Evolutionary conservation across 2,329 filamentous ascomycete genomes (phyloP).

Genomic region (Pseudogymnoascus sp.): DNA sequence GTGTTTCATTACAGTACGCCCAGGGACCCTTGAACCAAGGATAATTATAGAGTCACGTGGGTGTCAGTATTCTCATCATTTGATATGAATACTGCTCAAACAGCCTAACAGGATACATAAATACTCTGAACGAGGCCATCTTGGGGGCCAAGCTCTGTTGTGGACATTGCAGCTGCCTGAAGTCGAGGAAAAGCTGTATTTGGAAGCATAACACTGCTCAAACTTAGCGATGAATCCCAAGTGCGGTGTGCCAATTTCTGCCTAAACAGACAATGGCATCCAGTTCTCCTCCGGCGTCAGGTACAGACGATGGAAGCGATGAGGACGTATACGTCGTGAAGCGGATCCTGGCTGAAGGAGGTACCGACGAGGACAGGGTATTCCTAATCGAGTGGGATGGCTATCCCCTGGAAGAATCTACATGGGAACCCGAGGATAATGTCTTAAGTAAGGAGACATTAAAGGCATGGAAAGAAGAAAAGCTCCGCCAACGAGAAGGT

Average conservation of each 20-base stretch:
- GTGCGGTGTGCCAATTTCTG: neutral
- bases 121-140: neutral
- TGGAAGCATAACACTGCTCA: neutral
- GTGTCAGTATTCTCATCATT: neutral
- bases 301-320: neutral
- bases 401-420: slow-evolving; percentile 48
- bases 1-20: neutral
- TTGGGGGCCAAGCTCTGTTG: neutral
- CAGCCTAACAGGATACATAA: neutral
- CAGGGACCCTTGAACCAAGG: neutral
- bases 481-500: slow-evolving; percentile 17
- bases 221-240: neutral
- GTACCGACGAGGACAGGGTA: slow-evolving; percentile 27
- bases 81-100: neutral
- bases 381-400: slow-evolving; percentile 59
- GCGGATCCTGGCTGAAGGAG: slow-evolving; percentile 41
- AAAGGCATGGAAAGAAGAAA: slow-evolving; percentile 27
- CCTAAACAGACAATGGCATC: neutral
- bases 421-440: slow-evolving; percentile 41
- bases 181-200: neutral
- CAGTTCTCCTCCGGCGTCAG: neutral
- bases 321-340: slow-evolving; percentile 35
- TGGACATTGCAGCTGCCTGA: neutral
- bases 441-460: slow-evolving; percentile 31
- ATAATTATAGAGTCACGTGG: neutral